These are phyloP conservation scores for Cyclocybe cylindracea DNA, from an alignment of 768 basidiomycete genomes.

Conservation along the genomic window DNA sequence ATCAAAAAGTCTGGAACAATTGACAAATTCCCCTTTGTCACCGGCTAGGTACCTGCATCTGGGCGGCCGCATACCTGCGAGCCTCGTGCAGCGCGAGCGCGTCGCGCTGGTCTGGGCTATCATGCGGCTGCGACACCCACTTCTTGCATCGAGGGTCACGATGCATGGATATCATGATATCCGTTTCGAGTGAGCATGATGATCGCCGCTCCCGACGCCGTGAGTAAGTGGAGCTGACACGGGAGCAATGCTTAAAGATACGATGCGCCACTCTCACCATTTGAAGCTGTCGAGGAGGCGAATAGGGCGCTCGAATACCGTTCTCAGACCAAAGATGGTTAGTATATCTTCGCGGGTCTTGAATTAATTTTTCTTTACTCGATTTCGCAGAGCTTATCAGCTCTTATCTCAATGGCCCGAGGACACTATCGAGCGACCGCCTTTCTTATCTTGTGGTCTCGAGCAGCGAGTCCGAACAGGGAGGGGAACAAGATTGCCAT, in stretches of 20 bases:
- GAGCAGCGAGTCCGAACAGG: background rate
- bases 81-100: constrained; percentile 44
- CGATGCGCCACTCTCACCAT: constrained; percentile 14
- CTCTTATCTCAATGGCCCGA: constrained; percentile 73
- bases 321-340: constrained; percentile 56
- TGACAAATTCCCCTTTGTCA: background rate
- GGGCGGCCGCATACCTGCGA: constrained; percentile 53
- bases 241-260: constrained; percentile 22
- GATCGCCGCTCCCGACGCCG: background rate
- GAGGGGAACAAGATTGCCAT: constrained; percentile 43
- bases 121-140: constrained; percentile 67
- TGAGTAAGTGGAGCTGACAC: constrained; percentile 25
- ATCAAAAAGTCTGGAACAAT: background rate
- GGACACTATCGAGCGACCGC: constrained; percentile 66
- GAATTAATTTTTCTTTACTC: background rate
- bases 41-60: constrained; percentile 75
- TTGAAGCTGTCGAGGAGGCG: constrained; percentile 13
- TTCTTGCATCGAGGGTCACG: constrained; percentile 62
- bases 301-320: constrained; percentile 44
- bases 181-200: constrained; percentile 57
- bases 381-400: constrained; percentile 57
- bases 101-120: constrained; percentile 71
- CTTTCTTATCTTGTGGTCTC: constrained; percentile 67
- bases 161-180: constrained; percentile 68
- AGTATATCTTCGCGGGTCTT: background rate